phyloP scores from a whole-genome alignment of 441 rosid genomes.

The Omphalea diandra region DNA sequence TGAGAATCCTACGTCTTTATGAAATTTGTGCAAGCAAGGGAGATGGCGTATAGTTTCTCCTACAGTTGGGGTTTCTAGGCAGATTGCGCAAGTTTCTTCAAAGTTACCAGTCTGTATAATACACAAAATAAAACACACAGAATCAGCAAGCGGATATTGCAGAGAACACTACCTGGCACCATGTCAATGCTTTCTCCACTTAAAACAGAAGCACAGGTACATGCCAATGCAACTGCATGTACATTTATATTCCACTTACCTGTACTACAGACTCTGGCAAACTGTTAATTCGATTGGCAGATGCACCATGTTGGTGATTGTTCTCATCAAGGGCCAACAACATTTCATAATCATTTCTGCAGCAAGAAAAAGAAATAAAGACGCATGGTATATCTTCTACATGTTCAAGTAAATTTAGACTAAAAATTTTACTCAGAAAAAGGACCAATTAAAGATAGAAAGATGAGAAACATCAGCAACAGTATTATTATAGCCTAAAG shows the following conservation, averaged over 20 bases:
- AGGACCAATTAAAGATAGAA: neutral
- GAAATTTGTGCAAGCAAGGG: conserved; percentile 97
- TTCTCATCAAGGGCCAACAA: conserved; percentile 87
- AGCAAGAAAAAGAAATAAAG: conserved; percentile 11
- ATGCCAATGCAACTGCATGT: neutral
- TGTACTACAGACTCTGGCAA: conserved; percentile 80
- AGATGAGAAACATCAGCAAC: neutral
- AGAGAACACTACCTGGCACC: neutral
- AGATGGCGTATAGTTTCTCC: conserved; percentile 93
- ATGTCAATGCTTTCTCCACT: conserved; percentile 2
- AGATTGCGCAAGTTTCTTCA: conserved; percentile 76
- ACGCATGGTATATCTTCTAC: neutral
- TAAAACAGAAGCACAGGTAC: neutral
- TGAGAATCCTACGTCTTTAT: conserved; percentile 61
- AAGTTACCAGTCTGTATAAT: conserved; percentile 54
- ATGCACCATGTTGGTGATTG: conserved; percentile 59
- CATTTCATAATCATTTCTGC: conserved; percentile 93
- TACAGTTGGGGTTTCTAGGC: conserved; percentile 68
- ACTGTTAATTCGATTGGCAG: conserved; percentile 62
- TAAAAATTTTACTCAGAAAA: neutral
- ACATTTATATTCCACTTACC: conserved; percentile 37
- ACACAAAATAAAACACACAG: conserved; percentile 17
- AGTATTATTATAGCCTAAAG: neutral
- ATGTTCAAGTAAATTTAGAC: neutral
- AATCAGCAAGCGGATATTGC: conserved; percentile 20